Percentiles rank a stretch among this genome's conserved stretches.
Conservation (phyloP, 169 alveolate species). For the Eimeria sp. region DNA sequence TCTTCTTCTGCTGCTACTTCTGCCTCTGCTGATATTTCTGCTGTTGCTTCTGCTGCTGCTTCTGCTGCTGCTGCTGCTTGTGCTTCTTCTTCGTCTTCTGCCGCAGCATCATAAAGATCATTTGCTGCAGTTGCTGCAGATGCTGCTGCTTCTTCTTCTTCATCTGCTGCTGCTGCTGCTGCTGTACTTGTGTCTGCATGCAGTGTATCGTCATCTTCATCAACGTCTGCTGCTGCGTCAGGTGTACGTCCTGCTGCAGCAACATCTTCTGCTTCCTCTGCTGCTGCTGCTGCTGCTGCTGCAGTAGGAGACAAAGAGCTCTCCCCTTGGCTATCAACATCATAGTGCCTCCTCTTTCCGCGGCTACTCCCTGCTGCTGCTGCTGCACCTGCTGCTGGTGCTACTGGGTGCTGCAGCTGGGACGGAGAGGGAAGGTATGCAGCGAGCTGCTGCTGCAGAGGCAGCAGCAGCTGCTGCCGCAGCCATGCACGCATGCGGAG, state of each 20-base stretch:
- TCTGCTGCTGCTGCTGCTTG: neutral
- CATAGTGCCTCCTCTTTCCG: constrained; percentile 23
- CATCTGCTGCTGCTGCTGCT: neutral
- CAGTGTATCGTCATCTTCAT: neutral
- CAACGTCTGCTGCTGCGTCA: neutral
- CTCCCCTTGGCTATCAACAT: neutral
- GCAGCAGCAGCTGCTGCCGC: constrained; percentile 66
- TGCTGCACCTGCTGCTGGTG: constrained; percentile 10
- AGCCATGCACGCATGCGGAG: constrained; percentile 16
- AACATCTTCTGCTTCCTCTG: neutral
- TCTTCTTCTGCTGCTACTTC: neutral
- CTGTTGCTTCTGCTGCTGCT: neutral
- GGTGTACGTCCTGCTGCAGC: neutral
- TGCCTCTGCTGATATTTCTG: neutral
- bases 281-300: neutral
- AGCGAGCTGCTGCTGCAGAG: constrained; percentile 57
- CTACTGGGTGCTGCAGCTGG: constrained; percentile 16
- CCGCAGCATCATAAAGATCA: neutral
- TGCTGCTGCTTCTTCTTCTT: neutral
- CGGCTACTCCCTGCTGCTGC: constrained; percentile 26
- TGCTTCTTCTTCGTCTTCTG: constrained; percentile 50
- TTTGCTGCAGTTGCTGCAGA: neutral
- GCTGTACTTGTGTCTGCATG: neutral
- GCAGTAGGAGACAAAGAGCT: neutral
- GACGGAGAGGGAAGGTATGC: constrained; percentile 6